Conservation (phyloP, 1,284 basidiomycete genomes). For the Schizophyllum amplum region DNA sequence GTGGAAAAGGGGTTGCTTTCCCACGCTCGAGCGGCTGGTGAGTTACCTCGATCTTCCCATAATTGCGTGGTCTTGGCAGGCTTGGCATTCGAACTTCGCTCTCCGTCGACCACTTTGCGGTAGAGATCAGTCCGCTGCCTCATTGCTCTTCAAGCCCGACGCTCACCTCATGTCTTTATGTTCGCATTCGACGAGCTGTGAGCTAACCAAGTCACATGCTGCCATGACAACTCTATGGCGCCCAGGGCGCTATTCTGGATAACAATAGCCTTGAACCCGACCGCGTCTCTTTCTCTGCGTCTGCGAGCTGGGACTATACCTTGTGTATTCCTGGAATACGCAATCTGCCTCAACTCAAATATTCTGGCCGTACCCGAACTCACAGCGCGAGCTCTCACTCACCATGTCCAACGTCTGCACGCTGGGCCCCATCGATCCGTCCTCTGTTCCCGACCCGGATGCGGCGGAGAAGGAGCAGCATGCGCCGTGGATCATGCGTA, state of each 20-base stretch:
- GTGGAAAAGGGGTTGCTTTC: too few species aligned
- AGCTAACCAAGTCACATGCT: background rate
- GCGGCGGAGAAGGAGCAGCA: constrained; percentile 41
- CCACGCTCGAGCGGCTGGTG: too few species aligned
- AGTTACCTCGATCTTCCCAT: too few species aligned
- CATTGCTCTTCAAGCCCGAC: too few species aligned
- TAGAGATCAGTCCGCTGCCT: too few species aligned
- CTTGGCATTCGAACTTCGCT: too few species aligned
- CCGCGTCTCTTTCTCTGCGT: background rate
- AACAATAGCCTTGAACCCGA: too few species aligned
- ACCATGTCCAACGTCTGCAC: constrained; percentile 29
- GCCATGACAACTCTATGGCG: background rate
- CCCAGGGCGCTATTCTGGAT: background rate
- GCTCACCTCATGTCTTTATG: too few species aligned
- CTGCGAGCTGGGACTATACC: background rate
- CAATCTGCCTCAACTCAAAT: background rate
- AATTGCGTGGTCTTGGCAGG: too few species aligned
- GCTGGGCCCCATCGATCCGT: constrained; percentile 47
- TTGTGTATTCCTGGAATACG: background rate
- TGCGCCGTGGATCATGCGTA: constrained; percentile 57
- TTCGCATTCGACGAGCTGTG: too few species aligned
- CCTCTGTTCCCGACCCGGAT: constrained; percentile 27
- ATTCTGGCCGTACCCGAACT: too few species aligned
- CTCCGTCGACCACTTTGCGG: too few species aligned
- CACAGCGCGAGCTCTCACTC: background rate